These are phyloP conservation scores for Luvunga scandens DNA, from an alignment of 345 rosid genomes.

Conservation along the genomic window DNA sequence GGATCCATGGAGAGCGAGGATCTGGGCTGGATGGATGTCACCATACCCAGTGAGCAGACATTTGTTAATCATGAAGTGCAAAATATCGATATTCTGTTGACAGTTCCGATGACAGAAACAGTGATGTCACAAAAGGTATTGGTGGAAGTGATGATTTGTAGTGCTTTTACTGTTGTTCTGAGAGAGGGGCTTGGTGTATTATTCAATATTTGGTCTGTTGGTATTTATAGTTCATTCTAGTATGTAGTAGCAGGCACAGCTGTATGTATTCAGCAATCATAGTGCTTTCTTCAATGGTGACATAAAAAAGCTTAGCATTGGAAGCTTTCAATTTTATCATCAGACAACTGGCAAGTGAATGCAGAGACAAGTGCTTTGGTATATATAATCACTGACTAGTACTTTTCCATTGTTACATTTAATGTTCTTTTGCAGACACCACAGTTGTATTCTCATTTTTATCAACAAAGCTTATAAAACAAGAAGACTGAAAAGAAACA, in stretches of 20 bases:
- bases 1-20: slow-evolving; percentile 30
- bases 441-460: too few relatives aligned
- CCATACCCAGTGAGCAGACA: slow-evolving; percentile 16
- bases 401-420: background rate
- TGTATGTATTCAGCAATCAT: background rate
- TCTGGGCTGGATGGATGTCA: slow-evolving; percentile 26
- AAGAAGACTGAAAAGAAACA: too few relatives aligned
- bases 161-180: too few relatives aligned
- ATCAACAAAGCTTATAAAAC: too few relatives aligned
- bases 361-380: background rate
- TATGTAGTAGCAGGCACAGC: background rate
- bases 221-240: background rate
- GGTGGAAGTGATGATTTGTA: too few relatives aligned
- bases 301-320: background rate
- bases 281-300: background rate
- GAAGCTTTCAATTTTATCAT: background rate
- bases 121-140: too few relatives aligned
- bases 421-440: background rate
- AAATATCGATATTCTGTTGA: slow-evolving; percentile 6
- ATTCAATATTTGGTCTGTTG: background rate
- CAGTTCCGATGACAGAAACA: too few relatives aligned
- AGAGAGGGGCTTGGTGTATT: background rate
- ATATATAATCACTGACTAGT: too few relatives aligned
- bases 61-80: slow-evolving; percentile 14
- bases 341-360: background rate